Evolutionary conservation across 23 red algal species (phyloP).

Genomic region (Gracilaria caudata): DNA sequence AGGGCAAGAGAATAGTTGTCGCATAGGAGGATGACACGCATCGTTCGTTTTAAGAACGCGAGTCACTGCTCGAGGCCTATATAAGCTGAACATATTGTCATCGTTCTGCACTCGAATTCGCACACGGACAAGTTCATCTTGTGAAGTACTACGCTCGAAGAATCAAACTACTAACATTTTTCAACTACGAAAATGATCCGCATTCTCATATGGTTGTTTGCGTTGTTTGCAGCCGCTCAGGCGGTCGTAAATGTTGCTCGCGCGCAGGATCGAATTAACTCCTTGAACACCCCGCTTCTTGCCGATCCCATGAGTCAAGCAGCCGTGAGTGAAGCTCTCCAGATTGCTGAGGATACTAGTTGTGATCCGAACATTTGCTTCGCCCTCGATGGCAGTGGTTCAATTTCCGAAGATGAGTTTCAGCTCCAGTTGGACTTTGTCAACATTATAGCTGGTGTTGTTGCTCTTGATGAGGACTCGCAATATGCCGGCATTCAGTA

Average conservation of each 20-base stretch:
- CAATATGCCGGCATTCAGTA: constrained; percentile 36
- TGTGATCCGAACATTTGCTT: constrained; percentile 37
- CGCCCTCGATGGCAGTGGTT: constrained; percentile 38
- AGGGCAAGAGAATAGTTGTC: not conserved
- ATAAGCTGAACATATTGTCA: not conserved
- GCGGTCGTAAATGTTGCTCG: not conserved
- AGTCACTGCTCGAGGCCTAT: not conserved
- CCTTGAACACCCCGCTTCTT: not conserved
- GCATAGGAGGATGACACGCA: not conserved
- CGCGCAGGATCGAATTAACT: not conserved
- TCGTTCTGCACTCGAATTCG: not conserved
- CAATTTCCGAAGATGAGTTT: constrained; percentile 27
- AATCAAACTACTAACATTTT: too few species aligned
- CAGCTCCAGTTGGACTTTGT: constrained; percentile 45
- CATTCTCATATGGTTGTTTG: not conserved
- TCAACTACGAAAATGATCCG: constrained; percentile 1
- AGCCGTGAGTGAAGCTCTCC: not conserved
- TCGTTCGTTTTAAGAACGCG: not conserved
- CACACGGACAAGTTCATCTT: not conserved
- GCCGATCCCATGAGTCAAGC: not conserved
- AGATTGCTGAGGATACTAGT: not conserved
- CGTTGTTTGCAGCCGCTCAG: not conserved
- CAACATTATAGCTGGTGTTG: constrained; percentile 14
- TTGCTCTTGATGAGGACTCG: not conserved
- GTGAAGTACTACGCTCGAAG: not conserved